These are phyloP conservation scores for Syncephalastrum monosporum DNA, from an alignment of 371 early-diverging fungal species.

Conservation along the genomic window DNA sequence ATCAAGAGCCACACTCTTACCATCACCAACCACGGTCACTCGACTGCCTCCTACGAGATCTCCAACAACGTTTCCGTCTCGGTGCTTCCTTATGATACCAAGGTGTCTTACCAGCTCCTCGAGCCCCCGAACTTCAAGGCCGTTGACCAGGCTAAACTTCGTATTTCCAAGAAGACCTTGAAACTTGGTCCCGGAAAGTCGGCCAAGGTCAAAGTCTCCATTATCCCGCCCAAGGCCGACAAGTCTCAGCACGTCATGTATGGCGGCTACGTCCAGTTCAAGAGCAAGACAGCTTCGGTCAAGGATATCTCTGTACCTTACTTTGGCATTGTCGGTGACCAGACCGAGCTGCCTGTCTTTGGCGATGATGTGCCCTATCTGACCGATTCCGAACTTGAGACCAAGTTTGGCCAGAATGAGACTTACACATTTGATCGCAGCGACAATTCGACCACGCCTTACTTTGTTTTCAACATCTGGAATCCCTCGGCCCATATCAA, in stretches of 20 bases:
- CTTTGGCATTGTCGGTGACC: constrained; percentile 50
- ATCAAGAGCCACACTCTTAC: constrained; percentile 39
- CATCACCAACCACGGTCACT: constrained; percentile 57
- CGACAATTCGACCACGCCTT: constrained; percentile 11
- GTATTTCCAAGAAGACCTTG: constrained; percentile 25
- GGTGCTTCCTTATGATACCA: constrained; percentile 31
- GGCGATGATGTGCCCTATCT: constrained; percentile 7
- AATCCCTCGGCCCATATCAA: constrained; percentile 16
- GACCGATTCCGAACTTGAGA: constrained; percentile 4
- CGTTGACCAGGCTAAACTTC: constrained; percentile 23
- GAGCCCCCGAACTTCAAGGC: constrained; percentile 13
- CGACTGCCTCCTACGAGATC: constrained; percentile 46
- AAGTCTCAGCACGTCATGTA: constrained; percentile 27
- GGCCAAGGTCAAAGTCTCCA: constrained; percentile 31
- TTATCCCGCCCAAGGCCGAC: constrained; percentile 37
- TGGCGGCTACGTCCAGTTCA: constrained; percentile 32
- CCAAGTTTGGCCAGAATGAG: constrained; percentile 7
- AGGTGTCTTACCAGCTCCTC: constrained; percentile 11
- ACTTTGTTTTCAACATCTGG: constrained; percentile 15
- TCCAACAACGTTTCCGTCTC: constrained; percentile 36
- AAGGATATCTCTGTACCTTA: constrained; percentile 43
- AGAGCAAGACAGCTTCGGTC: constrained; percentile 2
- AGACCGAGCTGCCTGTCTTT: constrained; percentile 30
- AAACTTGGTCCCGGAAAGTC: constrained; percentile 35
- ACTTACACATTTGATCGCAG: constrained; percentile 14